phyloP scores from a whole-genome alignment of 2,329 filamentous ascomycete genomes.

The Dothistroma septosporum region DNA sequence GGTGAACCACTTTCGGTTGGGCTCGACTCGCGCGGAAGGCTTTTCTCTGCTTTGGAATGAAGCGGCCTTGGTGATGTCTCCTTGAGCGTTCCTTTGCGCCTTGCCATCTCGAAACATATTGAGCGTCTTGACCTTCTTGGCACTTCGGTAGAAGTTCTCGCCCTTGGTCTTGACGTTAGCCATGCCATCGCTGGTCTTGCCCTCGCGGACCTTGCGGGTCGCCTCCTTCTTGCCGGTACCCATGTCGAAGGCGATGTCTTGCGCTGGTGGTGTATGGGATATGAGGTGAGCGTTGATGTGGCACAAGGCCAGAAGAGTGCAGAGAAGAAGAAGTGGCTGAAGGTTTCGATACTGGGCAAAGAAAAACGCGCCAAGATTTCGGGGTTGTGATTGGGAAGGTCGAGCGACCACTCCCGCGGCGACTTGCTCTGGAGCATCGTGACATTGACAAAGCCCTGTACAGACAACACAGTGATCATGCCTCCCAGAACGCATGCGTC shows the following conservation, averaged over 20 bases:
- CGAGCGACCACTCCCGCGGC: conserved; percentile 2
- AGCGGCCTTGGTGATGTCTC: conserved; percentile 80
- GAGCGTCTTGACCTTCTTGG: conserved; percentile 82
- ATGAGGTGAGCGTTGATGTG: conserved; percentile 2
- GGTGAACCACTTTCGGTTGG: conserved; percentile 96
- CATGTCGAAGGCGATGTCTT: conserved; percentile 51
- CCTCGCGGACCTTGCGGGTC: conserved; percentile 75
- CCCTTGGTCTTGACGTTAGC: conserved; percentile 89
- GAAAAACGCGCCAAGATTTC: conserved; percentile 12
- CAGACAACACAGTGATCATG: conserved; percentile 32
- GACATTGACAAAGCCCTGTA: background rate
- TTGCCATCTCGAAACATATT: conserved; percentile 90
- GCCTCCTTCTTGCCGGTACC: conserved; percentile 90
- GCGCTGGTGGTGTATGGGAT: background rate
- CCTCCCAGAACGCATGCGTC: conserved; percentile 38
- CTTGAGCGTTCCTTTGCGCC: conserved; percentile 72
- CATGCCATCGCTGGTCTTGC: conserved; percentile 81
- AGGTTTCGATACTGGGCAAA: background rate
- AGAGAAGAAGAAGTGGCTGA: conserved; percentile 9
- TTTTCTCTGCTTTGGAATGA: conserved; percentile 77
- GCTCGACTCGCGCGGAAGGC: conserved; percentile 83
- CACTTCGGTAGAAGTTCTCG: conserved; percentile 91
- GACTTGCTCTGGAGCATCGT: background rate
- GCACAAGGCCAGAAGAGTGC: conserved; percentile 5
- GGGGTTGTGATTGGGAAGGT: background rate